Percentiles rank a stretch among this genome's conserved stretches.
phyloP scores from a whole-genome alignment of 2,329 filamentous ascomycete species.

The Cyphellophora europaea region DNA sequence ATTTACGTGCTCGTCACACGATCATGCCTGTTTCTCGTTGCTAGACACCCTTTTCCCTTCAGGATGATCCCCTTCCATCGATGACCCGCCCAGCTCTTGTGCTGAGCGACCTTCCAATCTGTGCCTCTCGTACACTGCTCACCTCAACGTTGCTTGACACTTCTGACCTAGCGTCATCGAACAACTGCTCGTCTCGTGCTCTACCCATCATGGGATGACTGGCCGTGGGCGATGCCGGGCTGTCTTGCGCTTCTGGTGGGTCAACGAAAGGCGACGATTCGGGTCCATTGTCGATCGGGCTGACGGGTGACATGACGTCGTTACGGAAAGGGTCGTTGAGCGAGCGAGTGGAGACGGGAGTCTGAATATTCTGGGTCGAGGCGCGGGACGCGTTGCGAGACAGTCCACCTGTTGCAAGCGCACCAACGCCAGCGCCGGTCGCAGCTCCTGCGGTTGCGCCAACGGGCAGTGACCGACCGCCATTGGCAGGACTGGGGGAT shows the following conservation, averaged over 20 bases:
- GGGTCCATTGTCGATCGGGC: conserved; percentile 15
- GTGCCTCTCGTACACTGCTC: conserved; percentile 15
- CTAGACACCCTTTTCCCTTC: too few relatives aligned
- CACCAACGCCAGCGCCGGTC: background rate
- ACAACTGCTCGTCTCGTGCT: conserved; percentile 8
- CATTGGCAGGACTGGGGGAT: conserved; percentile 4
- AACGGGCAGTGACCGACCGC: conserved; percentile 1
- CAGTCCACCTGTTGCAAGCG: background rate
- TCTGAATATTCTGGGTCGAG: background rate
- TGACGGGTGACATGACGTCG: conserved; percentile 9
- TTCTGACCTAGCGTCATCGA: conserved; percentile 15
- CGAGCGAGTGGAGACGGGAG: conserved; percentile 14
- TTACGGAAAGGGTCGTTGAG: conserved; percentile 3
- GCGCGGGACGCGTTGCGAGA: background rate
- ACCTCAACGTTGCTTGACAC: conserved; percentile 12
- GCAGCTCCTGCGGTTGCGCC: background rate
- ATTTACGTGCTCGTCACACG: too few relatives aligned
- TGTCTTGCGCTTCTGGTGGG: too few relatives aligned
- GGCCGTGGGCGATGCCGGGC: too few relatives aligned
- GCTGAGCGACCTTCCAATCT: conserved; percentile 9
- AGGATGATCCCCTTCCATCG: too few relatives aligned
- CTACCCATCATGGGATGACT: conserved; percentile 1
- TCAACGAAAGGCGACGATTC: conserved; percentile 18
- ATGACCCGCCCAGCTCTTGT: too few relatives aligned
- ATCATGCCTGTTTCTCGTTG: too few relatives aligned